These are phyloP conservation scores for Kluyveromyces aestuarii DNA, from an alignment of 805 yeast species.

Conservation along the genomic window DNA sequence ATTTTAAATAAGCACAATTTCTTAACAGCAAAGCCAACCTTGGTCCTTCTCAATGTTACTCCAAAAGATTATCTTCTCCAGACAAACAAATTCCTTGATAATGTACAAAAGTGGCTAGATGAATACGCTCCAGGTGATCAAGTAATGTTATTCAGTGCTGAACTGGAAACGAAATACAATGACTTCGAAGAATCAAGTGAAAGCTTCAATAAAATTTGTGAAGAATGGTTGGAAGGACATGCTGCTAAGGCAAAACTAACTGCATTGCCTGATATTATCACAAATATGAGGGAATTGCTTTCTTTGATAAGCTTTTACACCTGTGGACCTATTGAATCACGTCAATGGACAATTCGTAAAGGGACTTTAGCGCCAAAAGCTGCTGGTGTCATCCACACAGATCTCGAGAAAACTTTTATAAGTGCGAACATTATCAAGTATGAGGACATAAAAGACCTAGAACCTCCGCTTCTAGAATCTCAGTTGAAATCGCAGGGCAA, in stretches of 20 bases:
- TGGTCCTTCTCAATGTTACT: conserved; percentile 64
- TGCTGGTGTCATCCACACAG: conserved; percentile 85
- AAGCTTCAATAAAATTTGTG: conserved; percentile 11
- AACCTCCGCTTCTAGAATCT: conserved; percentile 20
- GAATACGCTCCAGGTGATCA: conserved; percentile 58
- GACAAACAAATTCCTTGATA: conserved; percentile 40
- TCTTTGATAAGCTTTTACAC: conserved; percentile 78
- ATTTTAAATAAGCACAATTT: conserved; percentile 63
- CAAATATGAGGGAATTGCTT: conserved; percentile 56
- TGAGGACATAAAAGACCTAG: conserved; percentile 38
- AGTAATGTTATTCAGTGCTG: conserved; percentile 61
- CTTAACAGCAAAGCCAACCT: conserved; percentile 83
- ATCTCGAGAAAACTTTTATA: conserved; percentile 70
- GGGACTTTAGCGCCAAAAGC: conserved; percentile 81
- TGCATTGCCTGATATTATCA: conserved; percentile 55
- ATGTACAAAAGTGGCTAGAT: conserved; percentile 57
- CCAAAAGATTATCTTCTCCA: conserved; percentile 54
- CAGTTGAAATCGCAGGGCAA: conserved; percentile 20
- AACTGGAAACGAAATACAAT: conserved; percentile 33
- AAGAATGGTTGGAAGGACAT: conserved; percentile 30
- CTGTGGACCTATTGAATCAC: conserved; percentile 74
- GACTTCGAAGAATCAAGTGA: conserved; percentile 24
- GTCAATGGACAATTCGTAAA: conserved; percentile 80
- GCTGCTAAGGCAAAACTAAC: conserved; percentile 34
- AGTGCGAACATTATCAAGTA: conserved; percentile 67